These are phyloP conservation scores for Yamadazyma trypodendri DNA, from an alignment of 1,139 yeast genomes.

Conservation along the genomic window DNA sequence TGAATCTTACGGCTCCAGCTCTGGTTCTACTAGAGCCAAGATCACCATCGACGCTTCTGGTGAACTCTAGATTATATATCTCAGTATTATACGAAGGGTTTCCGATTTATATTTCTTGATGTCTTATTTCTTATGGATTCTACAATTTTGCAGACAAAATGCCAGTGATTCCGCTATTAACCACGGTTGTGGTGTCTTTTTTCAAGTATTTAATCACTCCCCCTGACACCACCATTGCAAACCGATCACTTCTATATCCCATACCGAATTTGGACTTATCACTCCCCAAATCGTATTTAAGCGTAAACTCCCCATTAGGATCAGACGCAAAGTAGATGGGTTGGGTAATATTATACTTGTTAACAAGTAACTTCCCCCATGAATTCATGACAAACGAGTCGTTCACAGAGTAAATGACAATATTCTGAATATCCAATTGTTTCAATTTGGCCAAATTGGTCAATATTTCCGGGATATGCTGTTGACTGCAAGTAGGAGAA, in stretches of 20 bases:
- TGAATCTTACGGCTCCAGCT: slow-evolving; percentile 79
- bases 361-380: slow-evolving; percentile 34
- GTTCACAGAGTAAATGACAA: slow-evolving; percentile 17
- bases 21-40: slow-evolving; percentile 81
- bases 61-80: slow-evolving; percentile 50
- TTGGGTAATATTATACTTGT: slow-evolving; percentile 12
- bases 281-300: slow-evolving; percentile 33
- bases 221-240: slow-evolving; percentile 57
- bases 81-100: neutral
- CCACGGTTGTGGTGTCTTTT: slow-evolving; percentile 16
- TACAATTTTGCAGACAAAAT: slow-evolving; percentile 63
- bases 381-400: slow-evolving; percentile 18
- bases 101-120: neutral
- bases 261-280: slow-evolving; percentile 47
- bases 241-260: slow-evolving; percentile 70
- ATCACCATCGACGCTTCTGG: slow-evolving; percentile 83
- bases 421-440: slow-evolving; percentile 13
- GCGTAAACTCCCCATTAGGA: slow-evolving; percentile 64
- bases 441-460: slow-evolving; percentile 49
- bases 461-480: slow-evolving; percentile 77
- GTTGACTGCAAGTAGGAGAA: slow-evolving; percentile 84
- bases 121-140: neutral
- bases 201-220: slow-evolving; percentile 15
- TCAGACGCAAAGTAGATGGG: slow-evolving; percentile 70
- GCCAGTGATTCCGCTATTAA: slow-evolving; percentile 62